phyloP scores from a whole-genome alignment of 257 asterid genomes.

The Solanum tarijense region DNA sequence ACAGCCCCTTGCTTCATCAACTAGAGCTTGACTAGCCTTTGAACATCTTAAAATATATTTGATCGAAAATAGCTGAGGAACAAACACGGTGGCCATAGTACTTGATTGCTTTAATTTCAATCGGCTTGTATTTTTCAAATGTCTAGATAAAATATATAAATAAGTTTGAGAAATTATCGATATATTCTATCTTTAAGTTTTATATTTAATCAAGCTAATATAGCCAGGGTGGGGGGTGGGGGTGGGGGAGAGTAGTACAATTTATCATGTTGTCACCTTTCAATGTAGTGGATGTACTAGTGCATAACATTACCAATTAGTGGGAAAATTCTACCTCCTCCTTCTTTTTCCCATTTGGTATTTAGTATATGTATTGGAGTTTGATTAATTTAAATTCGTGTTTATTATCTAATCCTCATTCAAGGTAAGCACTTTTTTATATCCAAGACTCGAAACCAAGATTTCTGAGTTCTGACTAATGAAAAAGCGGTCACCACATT shows the following conservation, averaged over 20 bases:
- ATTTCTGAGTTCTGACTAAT: too few species aligned
- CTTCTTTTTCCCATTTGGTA: background rate
- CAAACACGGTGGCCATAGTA: background rate
- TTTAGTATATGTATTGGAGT: too few species aligned
- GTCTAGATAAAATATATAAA: too few species aligned
- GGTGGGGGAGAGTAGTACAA: background rate
- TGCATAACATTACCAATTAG: background rate
- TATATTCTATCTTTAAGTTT: too few species aligned
- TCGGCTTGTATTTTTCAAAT: too few species aligned
- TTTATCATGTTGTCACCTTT: background rate
- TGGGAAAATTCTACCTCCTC: background rate
- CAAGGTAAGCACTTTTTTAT: too few species aligned
- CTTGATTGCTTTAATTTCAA: background rate
- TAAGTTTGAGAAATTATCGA: too few species aligned
- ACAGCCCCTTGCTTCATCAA: background rate
- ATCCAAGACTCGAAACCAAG: too few species aligned
- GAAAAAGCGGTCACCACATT: too few species aligned
- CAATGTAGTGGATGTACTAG: background rate
- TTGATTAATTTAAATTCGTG: background rate
- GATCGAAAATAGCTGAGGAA: background rate
- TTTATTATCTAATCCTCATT: too few species aligned
- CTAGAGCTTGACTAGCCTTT: background rate
- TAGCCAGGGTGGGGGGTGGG: too few species aligned
- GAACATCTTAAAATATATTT: background rate
- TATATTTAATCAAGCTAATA: background rate